Percentiles rank a stretch among this genome's conserved stretches.
phyloP scores from a whole-genome alignment of 345 rosid species.

The Turritis glabra region DNA sequence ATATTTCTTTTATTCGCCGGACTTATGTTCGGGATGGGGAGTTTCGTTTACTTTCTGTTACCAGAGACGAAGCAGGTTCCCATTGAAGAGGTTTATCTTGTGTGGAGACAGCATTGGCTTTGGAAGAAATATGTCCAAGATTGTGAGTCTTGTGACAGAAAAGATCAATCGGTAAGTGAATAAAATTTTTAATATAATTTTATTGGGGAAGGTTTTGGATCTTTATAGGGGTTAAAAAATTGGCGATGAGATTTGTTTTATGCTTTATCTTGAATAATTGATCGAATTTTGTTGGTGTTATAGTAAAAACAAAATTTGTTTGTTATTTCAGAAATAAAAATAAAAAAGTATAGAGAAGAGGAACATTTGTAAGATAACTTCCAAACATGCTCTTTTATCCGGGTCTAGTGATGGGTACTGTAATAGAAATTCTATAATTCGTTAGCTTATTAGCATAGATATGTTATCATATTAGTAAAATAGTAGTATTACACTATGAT shows the following conservation, averaged over 20 bases:
- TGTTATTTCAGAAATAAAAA: background rate
- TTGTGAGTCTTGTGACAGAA: constrained; percentile 7
- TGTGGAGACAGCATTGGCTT: constrained; percentile 74
- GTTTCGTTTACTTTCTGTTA: constrained; percentile 71
- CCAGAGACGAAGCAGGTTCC: constrained; percentile 95
- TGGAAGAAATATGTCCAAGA: constrained; percentile 66
- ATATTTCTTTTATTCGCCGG: constrained; percentile 74
- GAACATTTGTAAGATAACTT: background rate
- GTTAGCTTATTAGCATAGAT: background rate
- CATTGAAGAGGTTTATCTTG: constrained; percentile 75
- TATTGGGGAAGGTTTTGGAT: background rate
- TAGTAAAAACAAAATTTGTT: background rate
- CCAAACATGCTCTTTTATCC: too few species aligned
- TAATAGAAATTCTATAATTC: background rate
- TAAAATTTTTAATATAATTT: background rate
- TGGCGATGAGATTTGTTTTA: background rate
- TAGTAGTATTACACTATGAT: too few species aligned
- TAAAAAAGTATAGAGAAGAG: background rate
- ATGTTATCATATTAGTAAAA: background rate
- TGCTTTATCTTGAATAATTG: background rate
- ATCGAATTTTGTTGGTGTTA: background rate
- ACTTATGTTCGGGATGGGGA: constrained; percentile 65
- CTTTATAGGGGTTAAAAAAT: background rate
- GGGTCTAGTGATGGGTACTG: too few species aligned
- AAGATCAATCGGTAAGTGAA: background rate